phyloP scores from a whole-genome alignment of 176 grass and related monocot species.

The Neostapfia colusana region DNA sequence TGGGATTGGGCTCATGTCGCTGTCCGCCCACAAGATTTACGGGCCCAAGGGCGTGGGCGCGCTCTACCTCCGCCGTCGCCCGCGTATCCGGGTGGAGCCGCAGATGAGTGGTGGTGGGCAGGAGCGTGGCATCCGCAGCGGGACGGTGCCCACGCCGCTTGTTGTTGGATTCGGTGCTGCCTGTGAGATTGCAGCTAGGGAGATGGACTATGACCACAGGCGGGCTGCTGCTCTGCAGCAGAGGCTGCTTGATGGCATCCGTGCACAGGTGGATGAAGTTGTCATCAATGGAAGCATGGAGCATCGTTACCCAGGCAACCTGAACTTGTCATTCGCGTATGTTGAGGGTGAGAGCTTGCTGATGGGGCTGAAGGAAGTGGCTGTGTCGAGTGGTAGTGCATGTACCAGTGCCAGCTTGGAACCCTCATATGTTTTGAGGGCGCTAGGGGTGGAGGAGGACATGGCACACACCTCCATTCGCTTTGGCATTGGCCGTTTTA shows the following conservation, averaged over 20 bases:
- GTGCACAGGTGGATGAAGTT: conserved; percentile 59
- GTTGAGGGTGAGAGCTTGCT: conserved; percentile 94
- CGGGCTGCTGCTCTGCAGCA: conserved; percentile 44
- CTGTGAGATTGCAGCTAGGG: conserved; percentile 70
- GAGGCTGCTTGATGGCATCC: conserved; percentile 67
- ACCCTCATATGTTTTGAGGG: conserved; percentile 80
- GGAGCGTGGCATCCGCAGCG: conserved; percentile 89
- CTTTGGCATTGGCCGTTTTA: conserved; percentile 90
- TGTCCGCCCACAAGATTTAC: conserved; percentile 91
- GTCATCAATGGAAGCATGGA: conserved; percentile 93
- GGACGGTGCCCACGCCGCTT: conserved; percentile 77
- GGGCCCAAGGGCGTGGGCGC: conserved; percentile 91
- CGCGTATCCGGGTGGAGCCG: conserved; percentile 80
- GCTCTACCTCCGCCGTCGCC: conserved; percentile 81
- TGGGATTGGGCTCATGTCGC: conserved; percentile 87
- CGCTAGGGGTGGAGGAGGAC: conserved; percentile 89
- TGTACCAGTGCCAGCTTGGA: conserved; percentile 95
- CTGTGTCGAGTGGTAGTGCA: conserved; percentile 87
- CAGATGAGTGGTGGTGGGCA: conserved; percentile 95
- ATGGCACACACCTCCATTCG: conserved; percentile 97
- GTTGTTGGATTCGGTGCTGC: conserved; percentile 85
- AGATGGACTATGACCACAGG: conserved; percentile 84
- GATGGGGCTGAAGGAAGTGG: conserved; percentile 97
- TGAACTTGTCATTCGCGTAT: conserved; percentile 87
- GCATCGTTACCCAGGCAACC: conserved; percentile 82